Conservation (phyloP, 495 filamentous ascomycete genomes). For the Rostrohypoxylon terebratum region DNA sequence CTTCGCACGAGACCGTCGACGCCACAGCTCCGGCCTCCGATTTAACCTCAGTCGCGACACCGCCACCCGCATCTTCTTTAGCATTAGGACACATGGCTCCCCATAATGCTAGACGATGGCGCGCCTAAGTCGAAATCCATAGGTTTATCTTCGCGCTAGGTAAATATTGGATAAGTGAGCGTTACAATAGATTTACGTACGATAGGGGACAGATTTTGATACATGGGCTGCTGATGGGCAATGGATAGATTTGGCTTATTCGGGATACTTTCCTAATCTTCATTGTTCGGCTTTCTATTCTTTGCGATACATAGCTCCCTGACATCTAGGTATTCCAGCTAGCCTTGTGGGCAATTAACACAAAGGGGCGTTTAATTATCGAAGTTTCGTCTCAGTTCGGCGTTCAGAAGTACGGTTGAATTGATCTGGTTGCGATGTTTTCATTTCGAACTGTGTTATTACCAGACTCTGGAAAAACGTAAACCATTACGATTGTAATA, state of each 20-base stretch:
- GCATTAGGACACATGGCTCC: conserved; percentile 36
- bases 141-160: not conserved
- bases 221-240: conserved; percentile 14
- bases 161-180: conserved; percentile 1
- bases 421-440: not conserved
- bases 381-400: not conserved
- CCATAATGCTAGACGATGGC: conserved; percentile 27
- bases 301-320: not conserved
- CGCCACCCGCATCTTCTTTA: conserved; percentile 26
- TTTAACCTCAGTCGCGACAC: not conserved
- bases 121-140: conserved; percentile 19
- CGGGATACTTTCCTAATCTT: conserved; percentile 38
- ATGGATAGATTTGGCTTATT: conserved; percentile 19
- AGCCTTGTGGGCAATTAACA: conserved; percentile 9
- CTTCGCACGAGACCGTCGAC: conserved; percentile 17
- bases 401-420: not conserved
- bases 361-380: not conserved
- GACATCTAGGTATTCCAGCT: conserved; percentile 9
- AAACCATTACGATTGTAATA: not conserved
- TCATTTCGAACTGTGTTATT: not conserved
- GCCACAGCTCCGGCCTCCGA: not conserved
- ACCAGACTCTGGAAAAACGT: not conserved
- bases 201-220: conserved; percentile 16
- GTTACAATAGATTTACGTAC: conserved; percentile 10
- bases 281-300: conserved; percentile 26